phyloP scores from a whole-genome alignment of 352 stramenopile genomes.

The Blastocystis sp. region DNA sequence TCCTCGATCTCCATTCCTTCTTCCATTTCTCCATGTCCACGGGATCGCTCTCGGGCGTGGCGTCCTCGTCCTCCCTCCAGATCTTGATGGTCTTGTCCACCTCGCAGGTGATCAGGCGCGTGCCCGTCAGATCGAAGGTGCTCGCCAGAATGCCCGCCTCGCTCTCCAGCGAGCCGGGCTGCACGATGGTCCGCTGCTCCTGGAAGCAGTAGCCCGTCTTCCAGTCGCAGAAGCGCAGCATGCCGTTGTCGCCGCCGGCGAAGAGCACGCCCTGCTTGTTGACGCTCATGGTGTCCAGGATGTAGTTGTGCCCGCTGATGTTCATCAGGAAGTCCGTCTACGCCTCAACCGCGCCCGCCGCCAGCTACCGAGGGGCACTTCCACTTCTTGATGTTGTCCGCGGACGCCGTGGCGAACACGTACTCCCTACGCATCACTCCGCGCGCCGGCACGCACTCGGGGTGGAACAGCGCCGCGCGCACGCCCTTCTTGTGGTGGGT shows the following conservation, averaged over 20 bases:
- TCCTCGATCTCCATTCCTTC: slow-evolving; percentile 76
- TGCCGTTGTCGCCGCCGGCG: slow-evolving; percentile 91
- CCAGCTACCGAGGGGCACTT: slow-evolving; percentile 80
- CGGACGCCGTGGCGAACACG: slow-evolving; percentile 91
- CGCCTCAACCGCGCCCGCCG: not conserved
- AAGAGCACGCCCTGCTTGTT: slow-evolving; percentile 95
- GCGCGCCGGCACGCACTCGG: slow-evolving; percentile 73
- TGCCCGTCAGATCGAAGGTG: slow-evolving; percentile 94
- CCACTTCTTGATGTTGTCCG: slow-evolving; percentile 98
- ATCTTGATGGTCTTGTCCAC: slow-evolving; percentile 99
- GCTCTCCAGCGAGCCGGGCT: slow-evolving; percentile 90
- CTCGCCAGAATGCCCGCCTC: slow-evolving; percentile 93
- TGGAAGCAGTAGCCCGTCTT: slow-evolving; percentile 95
- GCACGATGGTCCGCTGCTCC: slow-evolving; percentile 85
- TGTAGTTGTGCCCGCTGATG: slow-evolving; percentile 91
- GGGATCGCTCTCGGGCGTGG: slow-evolving; percentile 89
- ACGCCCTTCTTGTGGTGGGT: slow-evolving; percentile 99
- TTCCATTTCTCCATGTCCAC: slow-evolving; percentile 95
- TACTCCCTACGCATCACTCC: slow-evolving; percentile 78
- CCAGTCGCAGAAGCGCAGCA: slow-evolving; percentile 97
- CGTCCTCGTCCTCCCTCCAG: slow-evolving; percentile 85
- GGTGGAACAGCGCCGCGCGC: slow-evolving; percentile 83
- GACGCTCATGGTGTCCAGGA: slow-evolving; percentile 94
- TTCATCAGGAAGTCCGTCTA: slow-evolving; percentile 86
- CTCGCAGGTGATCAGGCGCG: slow-evolving; percentile 93